A percentile compares a stretch with the other conserved stretches of the same genome.
Evolutionary conservation across 176 grass and related monocot genomes (phyloP).

Genomic region (Pharus latifolius): DNA sequence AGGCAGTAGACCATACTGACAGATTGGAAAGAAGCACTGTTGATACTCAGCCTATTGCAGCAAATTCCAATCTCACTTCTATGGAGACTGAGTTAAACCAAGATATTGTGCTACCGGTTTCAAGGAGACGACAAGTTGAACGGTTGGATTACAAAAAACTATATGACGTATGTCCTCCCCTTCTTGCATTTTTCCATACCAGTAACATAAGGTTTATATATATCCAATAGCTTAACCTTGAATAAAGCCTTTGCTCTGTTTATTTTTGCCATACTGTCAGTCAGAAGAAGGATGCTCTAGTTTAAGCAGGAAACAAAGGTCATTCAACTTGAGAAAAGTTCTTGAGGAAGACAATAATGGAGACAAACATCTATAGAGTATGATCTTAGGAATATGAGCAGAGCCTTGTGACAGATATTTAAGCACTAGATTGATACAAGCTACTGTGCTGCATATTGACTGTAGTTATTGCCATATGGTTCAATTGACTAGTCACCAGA

Average conservation of each 20-base stretch:
- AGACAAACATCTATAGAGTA: not conserved
- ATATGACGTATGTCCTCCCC: slow-evolving; percentile 61
- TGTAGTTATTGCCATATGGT: not conserved
- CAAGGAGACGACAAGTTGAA: slow-evolving; percentile 48
- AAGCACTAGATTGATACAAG: too few species aligned
- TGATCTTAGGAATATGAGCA: not conserved
- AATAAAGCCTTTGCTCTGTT: not conserved
- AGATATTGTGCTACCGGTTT: slow-evolving; percentile 31
- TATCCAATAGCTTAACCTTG: not conserved
- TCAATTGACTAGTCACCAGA: not conserved
- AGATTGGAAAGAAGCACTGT: not conserved
- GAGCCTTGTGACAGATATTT: too few species aligned
- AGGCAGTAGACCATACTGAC: not conserved
- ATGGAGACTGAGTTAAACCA: slow-evolving; percentile 29
- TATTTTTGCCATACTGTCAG: not conserved
- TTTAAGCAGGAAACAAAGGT: not conserved
- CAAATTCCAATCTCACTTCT: not conserved
- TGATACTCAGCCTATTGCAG: not conserved
- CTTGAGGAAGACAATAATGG: not conserved
- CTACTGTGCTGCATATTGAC: not conserved
- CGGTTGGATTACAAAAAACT: slow-evolving; percentile 82
- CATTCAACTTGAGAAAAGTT: not conserved
- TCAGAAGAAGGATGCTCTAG: not conserved
- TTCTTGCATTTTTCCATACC: not conserved
- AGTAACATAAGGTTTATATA: slow-evolving; percentile 12